Conservation (phyloP, 306 rosid species). For the Dalbergia cultrata region DNA sequence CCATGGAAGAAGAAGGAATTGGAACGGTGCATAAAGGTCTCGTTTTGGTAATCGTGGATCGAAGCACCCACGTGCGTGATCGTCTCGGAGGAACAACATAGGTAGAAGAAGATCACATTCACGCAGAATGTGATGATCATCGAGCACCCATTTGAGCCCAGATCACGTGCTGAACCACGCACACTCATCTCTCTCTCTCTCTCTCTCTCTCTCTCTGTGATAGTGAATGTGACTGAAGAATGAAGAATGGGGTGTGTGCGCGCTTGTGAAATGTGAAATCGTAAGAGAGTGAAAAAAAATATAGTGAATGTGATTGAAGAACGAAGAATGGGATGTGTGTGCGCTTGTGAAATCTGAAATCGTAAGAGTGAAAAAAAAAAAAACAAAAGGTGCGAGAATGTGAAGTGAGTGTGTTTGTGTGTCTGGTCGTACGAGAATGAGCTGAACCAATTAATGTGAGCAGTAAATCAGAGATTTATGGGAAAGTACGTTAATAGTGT, state of each 20-base stretch:
- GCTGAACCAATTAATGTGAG: too few species aligned
- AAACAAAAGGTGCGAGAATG: not conserved
- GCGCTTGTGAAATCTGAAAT: not conserved
- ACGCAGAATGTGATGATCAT: slow-evolving; percentile 3
- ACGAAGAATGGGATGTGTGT: not conserved
- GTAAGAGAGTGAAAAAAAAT: not conserved
- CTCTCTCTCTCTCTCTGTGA: not conserved
- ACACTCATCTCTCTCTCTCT: slow-evolving; percentile 9
- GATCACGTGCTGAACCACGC: slow-evolving; percentile 45
- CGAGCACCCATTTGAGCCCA: slow-evolving; percentile 44
- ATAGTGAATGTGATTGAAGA: not conserved
- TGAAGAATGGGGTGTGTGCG: not conserved
- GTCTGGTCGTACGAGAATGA: too few species aligned
- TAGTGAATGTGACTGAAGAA: not conserved
- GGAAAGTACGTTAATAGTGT: too few species aligned
- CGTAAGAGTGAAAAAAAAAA: not conserved
- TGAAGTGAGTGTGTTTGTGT: not conserved
- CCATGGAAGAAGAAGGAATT: slow-evolving; percentile 88
- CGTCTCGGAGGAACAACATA: slow-evolving; percentile 41
- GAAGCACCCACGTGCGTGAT: slow-evolving; percentile 65
- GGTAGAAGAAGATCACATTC: slow-evolving; percentile 8
- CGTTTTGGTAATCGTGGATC: slow-evolving; percentile 74
- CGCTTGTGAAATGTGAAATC: not conserved
- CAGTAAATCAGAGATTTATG: too few species aligned
- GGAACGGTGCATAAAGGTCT: slow-evolving; percentile 67